Evolutionary conservation across 1,139 yeast species (phyloP), one percentile per base, ranked within the genome.

Genomic region (Meyerozyma athensensis): DNA sequence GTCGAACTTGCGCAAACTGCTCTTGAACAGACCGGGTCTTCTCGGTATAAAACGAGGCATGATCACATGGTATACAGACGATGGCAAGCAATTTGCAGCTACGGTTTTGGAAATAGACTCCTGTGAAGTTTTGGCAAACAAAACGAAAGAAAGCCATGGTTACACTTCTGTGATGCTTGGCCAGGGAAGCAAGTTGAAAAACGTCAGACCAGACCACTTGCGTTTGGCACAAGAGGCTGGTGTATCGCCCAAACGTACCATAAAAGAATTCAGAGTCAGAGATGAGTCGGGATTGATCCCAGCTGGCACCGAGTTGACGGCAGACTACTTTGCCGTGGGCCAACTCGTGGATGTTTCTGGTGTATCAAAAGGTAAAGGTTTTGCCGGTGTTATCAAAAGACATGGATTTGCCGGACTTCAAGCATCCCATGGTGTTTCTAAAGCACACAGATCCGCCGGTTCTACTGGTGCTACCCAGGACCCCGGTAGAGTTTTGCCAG

Each of bases 311-410:
- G 79, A 81, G 50, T 63, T 92, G 40, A 76, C 68, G 41, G 96
- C 97, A 1, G 89, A 86, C 53, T 92, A 83, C 60, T 90, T 92
- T 59, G 74, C 79, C 39, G 73, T 70, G 14, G 98, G 97, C 19
- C 95, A 87, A 58, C 74, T 68, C 44, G 92, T 92, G 19, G 98
- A 92, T 56, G 68, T 86, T 37, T 74, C 80, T 53, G 84, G 90
- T 10, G 72, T 75, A 16, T 73, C 94, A 35, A 92, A 89, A 61
- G 99, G 98, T 65, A 92, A 94, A 64, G 99, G 99, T 12, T 87
- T 87, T 60, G 89, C 92, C 16, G 99, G 99, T 78, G 98, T 92
- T 16, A 92, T 92, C 96, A 92, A 92, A 61, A 80, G 96, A 65
- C 85, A 85, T 71, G 86, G 87, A n/a, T 92, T 92, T 65, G 70